Conservation (phyloP, 441 rosid species). For the Raphanus hybrid region DNA sequence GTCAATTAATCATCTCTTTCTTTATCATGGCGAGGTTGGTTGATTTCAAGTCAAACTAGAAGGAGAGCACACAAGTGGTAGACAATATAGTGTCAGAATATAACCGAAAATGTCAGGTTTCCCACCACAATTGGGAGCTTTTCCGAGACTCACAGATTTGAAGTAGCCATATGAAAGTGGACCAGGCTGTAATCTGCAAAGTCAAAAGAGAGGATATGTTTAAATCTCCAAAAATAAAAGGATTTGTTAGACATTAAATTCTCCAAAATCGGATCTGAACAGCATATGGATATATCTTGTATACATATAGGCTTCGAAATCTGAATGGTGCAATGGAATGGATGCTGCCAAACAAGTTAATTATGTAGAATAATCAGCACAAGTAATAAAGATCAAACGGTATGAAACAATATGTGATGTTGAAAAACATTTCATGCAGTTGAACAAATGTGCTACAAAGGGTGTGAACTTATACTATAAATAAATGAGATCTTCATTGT, state of each 20-base stretch:
- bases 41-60: not conserved
- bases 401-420: not conserved
- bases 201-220: no score
- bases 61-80: not conserved
- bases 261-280: not conserved
- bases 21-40: not conserved
- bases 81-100: no score
- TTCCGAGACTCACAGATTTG: no score
- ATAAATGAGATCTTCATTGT: no score
- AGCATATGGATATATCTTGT: not conserved
- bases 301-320: not conserved
- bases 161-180: no score
- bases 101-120: no score
- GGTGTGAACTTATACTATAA: not conserved
- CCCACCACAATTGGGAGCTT: no score
- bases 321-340: not conserved
- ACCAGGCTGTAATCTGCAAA: no score
- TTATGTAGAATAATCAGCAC: not conserved
- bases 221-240: no score
- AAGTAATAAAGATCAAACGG: no score
- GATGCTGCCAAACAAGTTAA: not conserved
- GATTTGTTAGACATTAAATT: no score
- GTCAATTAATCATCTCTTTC: not conserved
- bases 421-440: not conserved
- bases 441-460: not conserved